These are phyloP conservation scores for Hypoxylon sp. DNA, from an alignment of 2,329 filamentous ascomycete species.

Conservation along the genomic window DNA sequence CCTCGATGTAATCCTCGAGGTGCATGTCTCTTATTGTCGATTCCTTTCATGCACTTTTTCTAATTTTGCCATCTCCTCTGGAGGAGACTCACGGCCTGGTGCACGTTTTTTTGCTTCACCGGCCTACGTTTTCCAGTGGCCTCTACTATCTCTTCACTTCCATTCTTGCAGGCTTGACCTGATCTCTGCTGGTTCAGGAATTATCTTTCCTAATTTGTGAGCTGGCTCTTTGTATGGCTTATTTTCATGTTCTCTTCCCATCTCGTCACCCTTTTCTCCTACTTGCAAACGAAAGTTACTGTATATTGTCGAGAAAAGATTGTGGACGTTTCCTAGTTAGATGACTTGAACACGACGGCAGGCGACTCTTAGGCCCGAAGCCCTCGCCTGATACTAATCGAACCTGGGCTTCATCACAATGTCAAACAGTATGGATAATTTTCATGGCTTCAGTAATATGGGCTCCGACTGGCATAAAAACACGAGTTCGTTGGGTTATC, in stretches of 20 bases:
- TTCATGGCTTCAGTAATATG: constrained; percentile 48
- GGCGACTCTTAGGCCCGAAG: constrained; percentile 50
- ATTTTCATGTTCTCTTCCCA: constrained; percentile 48
- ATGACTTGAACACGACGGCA: constrained; percentile 61
- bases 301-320: constrained; percentile 51
- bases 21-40: constrained; percentile 48
- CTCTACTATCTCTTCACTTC: constrained; percentile 54
- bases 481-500: constrained; percentile 46
- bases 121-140: constrained; percentile 50
- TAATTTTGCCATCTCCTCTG: constrained; percentile 53
- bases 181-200: constrained; percentile 59
- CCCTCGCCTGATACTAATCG: constrained; percentile 51
- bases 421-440: constrained; percentile 47
- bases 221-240: constrained; percentile 54
- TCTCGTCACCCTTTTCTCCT: constrained; percentile 47
- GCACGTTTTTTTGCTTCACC: constrained; percentile 53
- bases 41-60: constrained; percentile 51
- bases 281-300: constrained; percentile 34
- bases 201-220: constrained; percentile 64
- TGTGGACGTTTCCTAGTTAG: constrained; percentile 57
- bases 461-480: constrained; percentile 50
- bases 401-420: constrained; percentile 47
- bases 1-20: constrained; percentile 43
- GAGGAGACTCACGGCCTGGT: constrained; percentile 53
- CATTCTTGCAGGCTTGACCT: constrained; percentile 53